Conservation (phyloP, 768 basidiomycete species). For the Cyathus striatus region DNA sequence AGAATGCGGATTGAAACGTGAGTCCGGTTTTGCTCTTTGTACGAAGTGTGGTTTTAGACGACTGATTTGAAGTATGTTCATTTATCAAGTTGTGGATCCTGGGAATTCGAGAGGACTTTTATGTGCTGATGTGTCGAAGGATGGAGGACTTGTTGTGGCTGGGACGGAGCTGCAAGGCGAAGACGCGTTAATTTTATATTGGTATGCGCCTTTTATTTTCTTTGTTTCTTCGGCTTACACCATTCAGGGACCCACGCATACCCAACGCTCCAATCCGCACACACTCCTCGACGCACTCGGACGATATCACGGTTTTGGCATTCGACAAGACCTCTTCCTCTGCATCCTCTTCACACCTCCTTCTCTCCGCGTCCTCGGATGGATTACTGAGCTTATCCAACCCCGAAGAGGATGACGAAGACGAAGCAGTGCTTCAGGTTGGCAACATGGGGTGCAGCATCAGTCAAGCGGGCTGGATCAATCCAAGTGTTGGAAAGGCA, state of each 20-base stretch:
- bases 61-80: slow-evolving; percentile 26
- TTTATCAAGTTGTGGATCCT: slow-evolving; percentile 40
- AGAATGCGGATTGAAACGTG: slow-evolving; percentile 54
- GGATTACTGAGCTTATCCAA: slow-evolving; percentile 75
- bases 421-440: slow-evolving; percentile 76
- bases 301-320: slow-evolving; percentile 84
- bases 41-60: slow-evolving; percentile 19
- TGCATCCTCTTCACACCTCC: slow-evolving; percentile 11
- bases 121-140: slow-evolving; percentile 64
- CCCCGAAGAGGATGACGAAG: slow-evolving; percentile 75
- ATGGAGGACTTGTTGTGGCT: slow-evolving; percentile 72
- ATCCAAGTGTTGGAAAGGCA: slow-evolving; percentile 19
- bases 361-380: slow-evolving; percentile 84
- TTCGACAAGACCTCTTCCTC: slow-evolving; percentile 19
- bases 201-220: slow-evolving; percentile 37
- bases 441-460: slow-evolving; percentile 83
- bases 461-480: slow-evolving; percentile 72
- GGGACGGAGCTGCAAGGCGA: slow-evolving; percentile 80
- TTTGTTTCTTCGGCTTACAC: background rate
- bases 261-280: slow-evolving; percentile 62
- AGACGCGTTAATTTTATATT: slow-evolving; percentile 81
- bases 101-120: slow-evolving; percentile 43
- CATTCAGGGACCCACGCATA: slow-evolving; percentile 77
- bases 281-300: slow-evolving; percentile 89
- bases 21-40: slow-evolving; percentile 19